Conservation (phyloP, 768 basidiomycete species). For the Auricularia heimuer region DNA sequence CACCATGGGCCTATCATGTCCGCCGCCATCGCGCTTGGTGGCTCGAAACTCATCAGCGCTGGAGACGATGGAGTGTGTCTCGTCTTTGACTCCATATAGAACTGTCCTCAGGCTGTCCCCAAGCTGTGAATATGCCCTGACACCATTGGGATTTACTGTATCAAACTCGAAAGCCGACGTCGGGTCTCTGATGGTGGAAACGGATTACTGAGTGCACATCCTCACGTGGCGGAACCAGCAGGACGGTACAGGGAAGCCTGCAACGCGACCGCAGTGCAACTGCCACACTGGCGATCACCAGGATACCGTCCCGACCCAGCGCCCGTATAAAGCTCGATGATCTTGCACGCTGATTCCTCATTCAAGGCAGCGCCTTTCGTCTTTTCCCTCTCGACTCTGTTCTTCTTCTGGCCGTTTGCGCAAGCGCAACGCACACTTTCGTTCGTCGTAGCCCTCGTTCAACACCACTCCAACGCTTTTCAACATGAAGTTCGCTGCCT, state of each 20-base stretch:
- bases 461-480: not conserved
- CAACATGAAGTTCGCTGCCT: constrained; percentile 15
- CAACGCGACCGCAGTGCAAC: no score
- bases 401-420: not conserved
- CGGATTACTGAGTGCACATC: no score
- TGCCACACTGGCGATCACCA: no score
- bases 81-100: constrained; percentile 41
- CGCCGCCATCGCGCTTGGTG: constrained; percentile 63
- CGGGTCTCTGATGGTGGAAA: no score
- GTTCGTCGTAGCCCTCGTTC: not conserved
- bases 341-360: not conserved
- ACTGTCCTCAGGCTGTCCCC: no score
- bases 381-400: not conserved
- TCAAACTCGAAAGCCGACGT: no score
- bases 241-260: no score
- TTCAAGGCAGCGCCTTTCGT: not conserved
- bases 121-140: no score
- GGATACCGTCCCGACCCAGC: not conserved
- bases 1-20: constrained; percentile 70
- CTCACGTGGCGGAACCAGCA: no score
- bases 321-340: not conserved
- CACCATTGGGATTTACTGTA: no score
- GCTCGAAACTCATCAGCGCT: constrained; percentile 66
- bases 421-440: not conserved
- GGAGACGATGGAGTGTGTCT: constrained; percentile 85